A percentile compares a stretch with the other conserved stretches of the same genome.
phyloP scores from a whole-genome alignment of 768 basidiomycete genomes.

The Lyophyllum decastes region DNA sequence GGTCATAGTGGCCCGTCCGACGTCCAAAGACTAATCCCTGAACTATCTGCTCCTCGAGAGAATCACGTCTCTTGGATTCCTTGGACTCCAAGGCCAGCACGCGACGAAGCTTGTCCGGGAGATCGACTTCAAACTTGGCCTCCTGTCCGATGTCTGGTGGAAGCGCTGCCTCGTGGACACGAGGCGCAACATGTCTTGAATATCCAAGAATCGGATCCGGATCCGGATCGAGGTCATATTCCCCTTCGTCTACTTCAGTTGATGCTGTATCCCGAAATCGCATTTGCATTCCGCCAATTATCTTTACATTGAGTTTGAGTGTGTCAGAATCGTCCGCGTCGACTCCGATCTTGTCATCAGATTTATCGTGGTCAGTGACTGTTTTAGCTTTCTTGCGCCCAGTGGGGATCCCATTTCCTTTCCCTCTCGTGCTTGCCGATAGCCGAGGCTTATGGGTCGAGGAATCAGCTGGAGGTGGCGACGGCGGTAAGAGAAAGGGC shows the following conservation, averaged over 20 bases:
- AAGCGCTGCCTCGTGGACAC: constrained; percentile 22
- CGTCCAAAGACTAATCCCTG: constrained; percentile 62
- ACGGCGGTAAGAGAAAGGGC: constrained; percentile 59
- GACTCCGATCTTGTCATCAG: constrained; percentile 28
- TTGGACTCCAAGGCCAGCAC: constrained; percentile 62
- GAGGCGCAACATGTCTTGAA: constrained; percentile 32
- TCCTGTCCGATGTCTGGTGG: constrained; percentile 24
- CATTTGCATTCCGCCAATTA: constrained; percentile 29
- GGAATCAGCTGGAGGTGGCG: constrained; percentile 55
- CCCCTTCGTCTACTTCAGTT: constrained; percentile 19
- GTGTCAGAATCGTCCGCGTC: constrained; percentile 26
- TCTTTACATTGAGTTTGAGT: constrained; percentile 31
- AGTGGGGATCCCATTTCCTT: constrained; percentile 27
- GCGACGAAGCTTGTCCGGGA: constrained; percentile 66
- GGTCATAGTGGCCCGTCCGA: constrained; percentile 58
- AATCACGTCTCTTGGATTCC: constrained; percentile 37
- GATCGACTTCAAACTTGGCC: constrained; percentile 51
- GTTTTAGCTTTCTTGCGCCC: constrained; percentile 53
- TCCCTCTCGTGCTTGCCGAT: constrained; percentile 37
- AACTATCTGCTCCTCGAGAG: constrained; percentile 55
- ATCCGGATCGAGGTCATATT: constrained; percentile 32
- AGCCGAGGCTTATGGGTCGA: constrained; percentile 21
- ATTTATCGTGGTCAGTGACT: constrained; percentile 24
- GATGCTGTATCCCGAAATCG: constrained; percentile 17
- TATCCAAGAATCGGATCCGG: constrained; percentile 35